A percentile compares a stretch with the other conserved stretches of the same genome.
Evolutionary conservation across 352 stramenopile genomes (phyloP).

Genomic region (Pythium insidiosum): DNA sequence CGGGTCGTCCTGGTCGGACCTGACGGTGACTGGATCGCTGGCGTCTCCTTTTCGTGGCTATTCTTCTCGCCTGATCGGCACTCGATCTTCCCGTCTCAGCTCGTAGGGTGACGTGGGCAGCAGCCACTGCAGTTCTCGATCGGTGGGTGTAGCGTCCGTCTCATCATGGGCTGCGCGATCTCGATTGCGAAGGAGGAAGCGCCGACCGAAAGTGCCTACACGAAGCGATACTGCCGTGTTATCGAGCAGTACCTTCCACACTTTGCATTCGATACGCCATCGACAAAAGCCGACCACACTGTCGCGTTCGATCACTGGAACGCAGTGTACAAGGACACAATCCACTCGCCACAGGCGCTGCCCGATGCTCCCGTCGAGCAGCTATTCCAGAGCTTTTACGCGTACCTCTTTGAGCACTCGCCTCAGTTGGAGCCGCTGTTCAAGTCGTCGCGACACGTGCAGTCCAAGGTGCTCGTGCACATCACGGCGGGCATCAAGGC

Average conservation of each 20-base stretch:
- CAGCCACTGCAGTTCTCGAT: too few relatives aligned
- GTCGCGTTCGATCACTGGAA: slow-evolving; percentile 48
- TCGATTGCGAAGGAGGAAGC: slow-evolving; percentile 2
- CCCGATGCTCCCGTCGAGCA: slow-evolving; percentile 30
- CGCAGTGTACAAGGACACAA: slow-evolving; percentile 50
- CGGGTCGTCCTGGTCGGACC: too few relatives aligned
- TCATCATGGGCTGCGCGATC: slow-evolving; percentile 31
- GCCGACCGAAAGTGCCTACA: slow-evolving; percentile 17
- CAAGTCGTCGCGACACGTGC: slow-evolving; percentile 43
- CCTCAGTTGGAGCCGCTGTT: slow-evolving; percentile 55
- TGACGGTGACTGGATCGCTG: too few relatives aligned
- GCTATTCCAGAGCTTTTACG: slow-evolving; percentile 53
- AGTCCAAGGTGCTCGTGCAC: slow-evolving; percentile 52
- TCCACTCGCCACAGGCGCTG: slow-evolving; percentile 25
- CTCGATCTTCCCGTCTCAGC: too few relatives aligned
- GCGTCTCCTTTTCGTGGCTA: too few relatives aligned
- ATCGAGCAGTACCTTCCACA: slow-evolving; percentile 46
- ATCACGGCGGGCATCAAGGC: slow-evolving; percentile 61
- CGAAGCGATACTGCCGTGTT: slow-evolving; percentile 41
- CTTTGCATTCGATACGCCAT: slow-evolving; percentile 31
- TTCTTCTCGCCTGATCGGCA: too few relatives aligned
- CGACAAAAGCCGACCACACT: slow-evolving; percentile 30
- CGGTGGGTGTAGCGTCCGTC: too few relatives aligned
- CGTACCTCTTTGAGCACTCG: slow-evolving; percentile 40
- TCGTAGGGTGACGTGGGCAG: too few relatives aligned